A percentile compares a stretch with the other conserved stretches of the same genome.
These are phyloP conservation scores for Acer yangbiense DNA, from an alignment of 345 rosid genomes.

Conservation along the genomic window DNA sequence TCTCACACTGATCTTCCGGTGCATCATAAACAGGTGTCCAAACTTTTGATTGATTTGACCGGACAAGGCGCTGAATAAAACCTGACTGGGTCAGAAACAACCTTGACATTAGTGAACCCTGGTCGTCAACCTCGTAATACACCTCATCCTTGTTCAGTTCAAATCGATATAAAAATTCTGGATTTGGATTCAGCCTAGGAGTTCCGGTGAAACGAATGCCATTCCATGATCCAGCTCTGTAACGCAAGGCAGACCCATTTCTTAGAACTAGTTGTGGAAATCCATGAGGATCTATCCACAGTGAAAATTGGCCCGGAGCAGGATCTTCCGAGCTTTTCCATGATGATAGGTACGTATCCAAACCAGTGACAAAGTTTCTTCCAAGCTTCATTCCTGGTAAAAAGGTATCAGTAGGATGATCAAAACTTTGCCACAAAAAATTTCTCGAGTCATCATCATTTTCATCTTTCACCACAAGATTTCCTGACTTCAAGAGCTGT, in stretches of 20 bases:
- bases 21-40: slow-evolving; percentile 41
- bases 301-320: slow-evolving; percentile 24
- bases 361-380: slow-evolving; percentile 31
- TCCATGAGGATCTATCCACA: slow-evolving; percentile 26
- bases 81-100: slow-evolving; percentile 25
- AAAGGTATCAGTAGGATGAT: slow-evolving; percentile 46
- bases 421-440: slow-evolving; percentile 60
- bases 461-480: slow-evolving; percentile 42
- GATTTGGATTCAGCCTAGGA: slow-evolving; percentile 6
- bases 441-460: not conserved
- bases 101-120: not conserved
- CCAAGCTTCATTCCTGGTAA: slow-evolving; percentile 59
- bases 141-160: not conserved
- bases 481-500: slow-evolving; percentile 49
- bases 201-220: slow-evolving; percentile 33
- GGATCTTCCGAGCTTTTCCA: slow-evolving; percentile 31
- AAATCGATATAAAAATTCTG: not conserved
- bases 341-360: slow-evolving; percentile 33
- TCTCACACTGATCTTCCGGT: slow-evolving; percentile 48
- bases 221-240: slow-evolving; percentile 37
- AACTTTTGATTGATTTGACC: slow-evolving; percentile 12
- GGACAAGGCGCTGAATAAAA: slow-evolving; percentile 24
- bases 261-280: slow-evolving; percentile 27
- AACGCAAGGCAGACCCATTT: not conserved
- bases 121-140: not conserved